These are phyloP conservation scores for Chaetomiaceae sp. DNA, from an alignment of 2,329 filamentous ascomycete genomes.

Conservation along the genomic window DNA sequence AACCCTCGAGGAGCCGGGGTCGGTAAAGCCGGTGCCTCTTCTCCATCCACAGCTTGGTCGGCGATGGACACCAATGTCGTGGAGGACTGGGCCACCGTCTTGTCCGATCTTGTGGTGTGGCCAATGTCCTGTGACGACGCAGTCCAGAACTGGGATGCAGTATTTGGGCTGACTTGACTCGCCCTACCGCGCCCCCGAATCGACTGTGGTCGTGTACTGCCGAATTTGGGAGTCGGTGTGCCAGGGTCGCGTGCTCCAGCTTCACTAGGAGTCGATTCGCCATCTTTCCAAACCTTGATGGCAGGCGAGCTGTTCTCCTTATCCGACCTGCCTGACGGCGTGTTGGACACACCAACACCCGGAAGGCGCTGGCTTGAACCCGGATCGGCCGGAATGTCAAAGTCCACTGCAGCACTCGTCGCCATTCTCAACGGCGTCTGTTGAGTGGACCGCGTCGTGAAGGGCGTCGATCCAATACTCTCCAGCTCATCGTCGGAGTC, in stretches of 20 bases:
- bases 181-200: not conserved
- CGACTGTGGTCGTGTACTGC: conserved; percentile 1
- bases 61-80: not conserved
- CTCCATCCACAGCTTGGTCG: not conserved
- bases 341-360: not conserved
- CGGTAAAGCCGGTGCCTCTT: conserved; percentile 9
- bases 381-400: conserved; percentile 5
- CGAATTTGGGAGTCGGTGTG: conserved; percentile 12
- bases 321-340: conserved; percentile 12
- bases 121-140: not conserved
- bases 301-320: conserved; percentile 17
- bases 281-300: conserved; percentile 1
- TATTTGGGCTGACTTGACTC: conserved; percentile 3
- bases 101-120: not conserved
- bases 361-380: not conserved
- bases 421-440: conserved; percentile 4
- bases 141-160: conserved; percentile 9
- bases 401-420: not conserved
- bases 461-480: conserved; percentile 22
- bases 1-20: conserved; percentile 8
- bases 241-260: conserved; percentile 8
- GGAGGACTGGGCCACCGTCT: not conserved
- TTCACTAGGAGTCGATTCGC: conserved; percentile 1
- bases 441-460: conserved; percentile 9
- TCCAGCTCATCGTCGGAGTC: conserved; percentile 44